These are phyloP conservation scores for Sporothrix phasma DNA, from an alignment of 2,329 filamentous ascomycete genomes.

Conservation along the genomic window DNA sequence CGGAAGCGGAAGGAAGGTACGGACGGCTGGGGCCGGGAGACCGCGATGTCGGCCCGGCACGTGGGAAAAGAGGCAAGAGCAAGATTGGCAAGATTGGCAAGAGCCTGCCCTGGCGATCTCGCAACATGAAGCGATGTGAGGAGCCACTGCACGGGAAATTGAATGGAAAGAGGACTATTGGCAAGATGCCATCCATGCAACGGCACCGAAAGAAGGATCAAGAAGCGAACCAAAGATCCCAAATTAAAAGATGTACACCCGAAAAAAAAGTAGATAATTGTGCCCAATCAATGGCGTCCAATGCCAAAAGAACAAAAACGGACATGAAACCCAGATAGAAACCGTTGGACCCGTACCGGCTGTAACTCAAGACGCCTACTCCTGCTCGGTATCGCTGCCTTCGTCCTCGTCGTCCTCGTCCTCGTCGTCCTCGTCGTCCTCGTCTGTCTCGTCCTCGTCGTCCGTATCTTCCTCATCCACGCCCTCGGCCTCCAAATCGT, in stretches of 20 bases:
- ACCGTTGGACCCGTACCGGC: too few relatives aligned
- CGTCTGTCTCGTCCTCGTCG: constrained; percentile 11
- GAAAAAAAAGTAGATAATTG: neutral
- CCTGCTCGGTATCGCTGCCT: constrained; percentile 30
- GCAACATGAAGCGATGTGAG: neutral
- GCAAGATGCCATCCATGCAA: too few relatives aligned
- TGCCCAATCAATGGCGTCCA: neutral
- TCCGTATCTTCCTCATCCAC: too few relatives aligned
- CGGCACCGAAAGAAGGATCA: neutral
- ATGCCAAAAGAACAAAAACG: neutral
- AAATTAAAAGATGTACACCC: neutral
- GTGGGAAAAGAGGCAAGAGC: neutral
- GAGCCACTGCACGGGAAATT: neutral
- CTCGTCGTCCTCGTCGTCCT: neutral
- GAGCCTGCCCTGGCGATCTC: neutral
- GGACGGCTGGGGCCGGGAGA: neutral
- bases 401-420: constrained; percentile 15
- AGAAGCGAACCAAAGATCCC: neutral
- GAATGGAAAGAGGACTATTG: too few relatives aligned
- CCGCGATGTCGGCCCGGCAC: neutral
- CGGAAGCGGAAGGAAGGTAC: neutral
- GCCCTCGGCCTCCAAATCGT: constrained; percentile 4
- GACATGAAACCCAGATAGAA: neutral
- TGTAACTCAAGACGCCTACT: constrained; percentile 13
- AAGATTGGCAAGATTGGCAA: too few relatives aligned